Evolutionary conservation across 371 early-diverging fungal genomes (phyloP), one percentile per base, ranked within the genome.

Genomic region (Batrachochytrium dendrobatidis): DNA sequence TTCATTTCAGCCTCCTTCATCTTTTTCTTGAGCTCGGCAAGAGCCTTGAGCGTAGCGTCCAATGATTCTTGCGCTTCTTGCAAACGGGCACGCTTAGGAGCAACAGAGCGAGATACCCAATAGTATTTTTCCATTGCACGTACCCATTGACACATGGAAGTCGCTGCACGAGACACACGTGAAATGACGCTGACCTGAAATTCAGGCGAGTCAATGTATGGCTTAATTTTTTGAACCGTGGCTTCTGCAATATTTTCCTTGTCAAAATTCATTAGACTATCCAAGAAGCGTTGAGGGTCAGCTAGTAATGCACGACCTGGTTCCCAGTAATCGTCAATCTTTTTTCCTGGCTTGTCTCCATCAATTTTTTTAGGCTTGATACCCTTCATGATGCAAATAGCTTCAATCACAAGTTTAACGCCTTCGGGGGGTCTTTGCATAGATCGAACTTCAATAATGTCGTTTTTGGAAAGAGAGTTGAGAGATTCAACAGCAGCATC

Each of bases 391-490:
- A 80, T 79, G 64, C 82, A 84, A 7, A 84, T 74, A 2, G 81
- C 77, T 65, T 86, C 83, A 20, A 86, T 80, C 45, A 81, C 80
- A 10, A 80, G 71, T 56, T 83, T 84, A 17, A 86, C 79, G 45
- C 83, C 79, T 55, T 81, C 83, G 1, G 84, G 84, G n/a, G 86
- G 86, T 24, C 79, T 66, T 60, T 79, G 80, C 84, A 86, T 84
- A 59, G 73, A 75, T 34, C 82, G 75, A 4, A 86, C 77, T 75
- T 86, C 86, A 46, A 80, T 81, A 35, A 86, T 73, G 62, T 81
- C 79, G 67, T 72, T 75, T 59, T 86, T 86, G 26, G 77, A 70
- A 0, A 82, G 66, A 6, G 68, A 70, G 64, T 82, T 82, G 26
- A 82, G 64, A 7, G 77, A 76, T 54, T 81, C 77, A 0, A 82